These are phyloP conservation scores for Solanum arcanum DNA, from an alignment of 257 asterid species.

Conservation along the genomic window DNA sequence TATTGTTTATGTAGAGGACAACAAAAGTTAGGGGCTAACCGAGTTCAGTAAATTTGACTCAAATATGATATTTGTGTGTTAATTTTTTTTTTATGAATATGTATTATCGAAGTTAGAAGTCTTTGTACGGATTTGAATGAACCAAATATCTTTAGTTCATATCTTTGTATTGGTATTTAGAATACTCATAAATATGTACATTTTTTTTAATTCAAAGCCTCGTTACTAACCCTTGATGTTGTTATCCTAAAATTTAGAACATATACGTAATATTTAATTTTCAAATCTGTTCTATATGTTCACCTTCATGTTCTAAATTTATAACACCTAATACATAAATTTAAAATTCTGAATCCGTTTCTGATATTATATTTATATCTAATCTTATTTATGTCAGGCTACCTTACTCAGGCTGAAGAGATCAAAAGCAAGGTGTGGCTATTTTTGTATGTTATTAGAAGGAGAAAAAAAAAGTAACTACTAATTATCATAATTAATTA, in stretches of 20 bases:
- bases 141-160: not conserved
- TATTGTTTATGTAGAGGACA: not conserved
- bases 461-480: not conserved
- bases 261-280: not conserved
- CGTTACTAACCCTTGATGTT: not conserved
- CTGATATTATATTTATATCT: accelerated
- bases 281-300: not conserved
- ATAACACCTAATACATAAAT: not conserved
- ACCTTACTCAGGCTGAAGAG: conserved; percentile 23
- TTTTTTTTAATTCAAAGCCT: not conserved
- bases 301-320: not conserved
- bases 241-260: not conserved
- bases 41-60: not conserved
- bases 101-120: not conserved
- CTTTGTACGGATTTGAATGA: not conserved
- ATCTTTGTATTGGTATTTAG: not conserved
- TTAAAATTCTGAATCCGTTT: not conserved
- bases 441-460: not conserved
- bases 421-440: not conserved
- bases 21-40: not conserved
- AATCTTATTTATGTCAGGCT: conserved; percentile 14
- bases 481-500: not conserved
- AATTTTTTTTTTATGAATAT: not conserved
- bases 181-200: not conserved
- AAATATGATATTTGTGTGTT: not conserved